Evolutionary conservation across 2,329 filamentous ascomycete genomes (phyloP).

Genomic region (Xylaria sp.): DNA sequence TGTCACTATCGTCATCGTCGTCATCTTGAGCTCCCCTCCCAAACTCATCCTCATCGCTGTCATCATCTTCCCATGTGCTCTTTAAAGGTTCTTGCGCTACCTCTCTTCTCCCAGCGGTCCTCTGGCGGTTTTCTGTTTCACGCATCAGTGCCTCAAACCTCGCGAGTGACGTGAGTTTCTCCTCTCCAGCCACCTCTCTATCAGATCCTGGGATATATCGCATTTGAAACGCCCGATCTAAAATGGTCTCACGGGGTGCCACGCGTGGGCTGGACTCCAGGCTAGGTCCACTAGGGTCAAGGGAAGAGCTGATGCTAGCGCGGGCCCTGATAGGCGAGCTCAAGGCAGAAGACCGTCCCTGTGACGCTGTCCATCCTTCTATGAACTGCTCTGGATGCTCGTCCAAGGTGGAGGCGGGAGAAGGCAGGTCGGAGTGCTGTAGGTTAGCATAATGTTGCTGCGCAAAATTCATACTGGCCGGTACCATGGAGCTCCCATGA

Average conservation of each 20-base stretch:
- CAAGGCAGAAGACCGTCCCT: conserved; percentile 67
- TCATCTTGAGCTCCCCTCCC: conserved; percentile 54
- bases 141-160: conserved; percentile 74
- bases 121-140: conserved; percentile 64
- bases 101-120: conserved; percentile 51
- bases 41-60: conserved; percentile 56
- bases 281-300: conserved; percentile 52
- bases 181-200: conserved; percentile 63
- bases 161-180: conserved; percentile 71
- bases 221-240: conserved; percentile 74
- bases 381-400: conserved; percentile 67
- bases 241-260: conserved; percentile 69
- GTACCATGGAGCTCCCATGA: conserved; percentile 61
- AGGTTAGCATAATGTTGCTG: conserved; percentile 63
- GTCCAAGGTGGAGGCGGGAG: conserved; percentile 62
- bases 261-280: conserved; percentile 62
- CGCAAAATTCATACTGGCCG: conserved; percentile 53
- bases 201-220: conserved; percentile 71
- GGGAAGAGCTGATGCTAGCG: conserved; percentile 63
- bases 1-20: conserved; percentile 55
- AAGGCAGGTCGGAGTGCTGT: conserved; percentile 65
- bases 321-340: conserved; percentile 66
- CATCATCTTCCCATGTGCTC: conserved; percentile 63
- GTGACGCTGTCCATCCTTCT: conserved; percentile 69
- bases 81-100: conserved; percentile 53